Conservation (phyloP, 163 green algal species). For the Botryococcus braunii region DNA sequence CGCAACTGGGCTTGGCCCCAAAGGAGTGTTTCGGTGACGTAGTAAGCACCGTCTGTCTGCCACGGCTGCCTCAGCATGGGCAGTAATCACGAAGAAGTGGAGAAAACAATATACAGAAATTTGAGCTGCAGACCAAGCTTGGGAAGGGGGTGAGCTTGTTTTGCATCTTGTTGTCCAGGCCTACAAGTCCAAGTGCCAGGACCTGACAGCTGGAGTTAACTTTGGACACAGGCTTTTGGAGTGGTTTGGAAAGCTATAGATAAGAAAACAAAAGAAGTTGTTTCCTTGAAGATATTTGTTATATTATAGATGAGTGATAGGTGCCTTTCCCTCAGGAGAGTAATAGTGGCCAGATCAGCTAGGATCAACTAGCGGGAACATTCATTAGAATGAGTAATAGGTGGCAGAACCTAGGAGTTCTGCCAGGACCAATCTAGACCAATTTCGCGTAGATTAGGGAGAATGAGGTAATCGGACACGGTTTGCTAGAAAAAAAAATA, state of each 20-base stretch:
- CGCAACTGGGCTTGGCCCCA: neutral
- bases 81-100: slow-evolving; percentile 72
- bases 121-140: slow-evolving; percentile 88
- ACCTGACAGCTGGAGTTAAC: neutral
- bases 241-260: slow-evolving; percentile 95
- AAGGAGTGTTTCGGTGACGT: neutral
- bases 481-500: too few species aligned
- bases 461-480: too few species aligned
- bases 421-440: too few species aligned
- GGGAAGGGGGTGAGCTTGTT: slow-evolving; percentile 80
- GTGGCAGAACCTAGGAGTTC: too few species aligned
- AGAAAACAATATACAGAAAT: slow-evolving; percentile 89
- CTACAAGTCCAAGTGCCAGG: neutral
- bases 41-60: neutral
- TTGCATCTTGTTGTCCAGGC: neutral
- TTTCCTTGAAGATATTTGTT: slow-evolving; percentile 97
- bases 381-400: too few species aligned
- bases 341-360: too few species aligned
- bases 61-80: slow-evolving; percentile 19
- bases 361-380: too few species aligned
- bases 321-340: too few species aligned
- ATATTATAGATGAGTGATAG: too few species aligned
- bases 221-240: slow-evolving; percentile 79
- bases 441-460: too few species aligned
- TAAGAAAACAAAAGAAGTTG: slow-evolving; percentile 73